Base-by-base conservation (phyloP, 768 basidiomycete genomes). In the Suillus cothurnatus region DNA sequence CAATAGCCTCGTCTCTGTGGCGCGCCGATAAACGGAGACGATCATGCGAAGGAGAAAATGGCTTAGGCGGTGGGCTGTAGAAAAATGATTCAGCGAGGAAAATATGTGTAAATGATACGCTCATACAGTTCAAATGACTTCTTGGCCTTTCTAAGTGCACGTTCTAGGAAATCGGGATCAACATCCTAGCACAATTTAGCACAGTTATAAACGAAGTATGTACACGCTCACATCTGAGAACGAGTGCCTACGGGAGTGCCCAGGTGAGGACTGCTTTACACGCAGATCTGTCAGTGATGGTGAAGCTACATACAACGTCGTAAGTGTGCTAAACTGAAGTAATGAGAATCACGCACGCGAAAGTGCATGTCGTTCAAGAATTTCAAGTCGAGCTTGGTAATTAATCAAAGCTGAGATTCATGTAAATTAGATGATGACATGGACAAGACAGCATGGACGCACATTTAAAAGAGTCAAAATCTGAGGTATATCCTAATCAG, bases 1-100 rank as follows among this genome's bases (percentile, higher is more conserved):
- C 89, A 39, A 94, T 90, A 64, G 78, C 82, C 56, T 85, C 82
- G 62, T 92, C 89, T 69, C 82, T 87, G 47, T 76, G 74, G 15
- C 82, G 84, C 11, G 81, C 80, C 15, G 77, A 74, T 39, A 82
- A 72, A 50, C 82, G 83, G 11, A 90, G 80, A 70, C 84, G 82
- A 23, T 93, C 88, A 53, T 87, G 79, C 12, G 82, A 72, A 0
- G 88, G 86, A 3, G 80, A 79, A 71, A 85, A 89, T 32, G 89
- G 88, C 71, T 82, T 85, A 11, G 87, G 88, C 28, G 70, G 68
- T 2, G 66, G 74, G 28, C 86, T 89, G 62, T 65, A 61, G 59
- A 43, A 21, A 63, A 61, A 62, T 31, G 39, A 26, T 63, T 65
- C 49, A 57, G 50, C 43, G 55, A 59, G 34, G 12, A 23, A 43